These are phyloP conservation scores for Graphium sp. DNA, from an alignment of 2,329 filamentous ascomycete species.

Conservation along the genomic window DNA sequence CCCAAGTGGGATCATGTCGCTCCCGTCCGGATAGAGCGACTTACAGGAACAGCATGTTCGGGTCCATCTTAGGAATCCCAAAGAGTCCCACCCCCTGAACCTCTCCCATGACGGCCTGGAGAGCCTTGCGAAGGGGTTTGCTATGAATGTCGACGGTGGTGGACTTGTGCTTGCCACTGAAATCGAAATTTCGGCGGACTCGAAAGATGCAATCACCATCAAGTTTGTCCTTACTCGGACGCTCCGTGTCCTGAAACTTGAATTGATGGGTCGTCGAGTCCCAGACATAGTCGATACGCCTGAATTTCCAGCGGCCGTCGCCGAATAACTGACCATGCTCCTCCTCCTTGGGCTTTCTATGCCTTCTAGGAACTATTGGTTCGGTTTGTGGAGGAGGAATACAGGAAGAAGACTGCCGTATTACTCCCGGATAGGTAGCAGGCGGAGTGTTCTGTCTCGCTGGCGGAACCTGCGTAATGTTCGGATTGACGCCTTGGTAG, in stretches of 20 bases:
- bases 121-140: slow-evolving; percentile 54
- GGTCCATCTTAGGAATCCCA: slow-evolving; percentile 57
- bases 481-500: too few relatives aligned
- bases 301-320: slow-evolving; percentile 1
- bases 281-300: slow-evolving; percentile 36
- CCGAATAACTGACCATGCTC: background rate
- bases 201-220: slow-evolving; percentile 74
- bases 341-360: background rate
- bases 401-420: too few relatives aligned
- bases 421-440: too few relatives aligned
- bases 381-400: too few relatives aligned
- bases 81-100: slow-evolving; percentile 50
- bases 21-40: too few relatives aligned
- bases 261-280: slow-evolving; percentile 29
- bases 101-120: slow-evolving; percentile 19
- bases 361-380: too few relatives aligned
- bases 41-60: slow-evolving; percentile 52
- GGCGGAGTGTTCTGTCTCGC: too few relatives aligned
- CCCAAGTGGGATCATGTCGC: too few relatives aligned
- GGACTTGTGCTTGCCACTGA: slow-evolving; percentile 59
- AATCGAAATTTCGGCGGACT: slow-evolving; percentile 67
- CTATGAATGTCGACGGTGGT: slow-evolving; percentile 77
- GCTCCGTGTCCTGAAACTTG: slow-evolving; percentile 36
- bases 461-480: too few relatives aligned
- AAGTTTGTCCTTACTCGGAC: slow-evolving; percentile 25